phyloP scores from a whole-genome alignment of 495 filamentous ascomycete genomes.

The Podospora anserina region DNA sequence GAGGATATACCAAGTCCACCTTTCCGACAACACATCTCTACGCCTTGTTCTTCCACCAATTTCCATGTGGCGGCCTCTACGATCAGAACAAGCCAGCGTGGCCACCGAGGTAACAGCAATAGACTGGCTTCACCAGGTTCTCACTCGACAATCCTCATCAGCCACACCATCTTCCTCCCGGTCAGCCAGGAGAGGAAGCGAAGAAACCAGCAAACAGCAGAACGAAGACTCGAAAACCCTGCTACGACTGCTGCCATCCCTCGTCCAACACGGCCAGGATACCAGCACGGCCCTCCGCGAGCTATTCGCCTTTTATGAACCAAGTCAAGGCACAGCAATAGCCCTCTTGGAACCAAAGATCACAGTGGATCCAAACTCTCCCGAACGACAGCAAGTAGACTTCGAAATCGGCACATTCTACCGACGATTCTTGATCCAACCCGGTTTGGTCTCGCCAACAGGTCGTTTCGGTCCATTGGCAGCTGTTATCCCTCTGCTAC shows the following conservation, averaged over 20 bases:
- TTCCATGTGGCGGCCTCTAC: conserved; percentile 37
- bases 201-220: conserved; percentile 2
- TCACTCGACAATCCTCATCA: conserved; percentile 6
- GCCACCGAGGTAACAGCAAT: conserved; percentile 35
- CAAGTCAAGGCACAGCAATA: conserved; percentile 29
- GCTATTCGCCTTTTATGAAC: conserved; percentile 34
- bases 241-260: conserved; percentile 31
- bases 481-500: conserved; percentile 28
- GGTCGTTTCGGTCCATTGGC: conserved; percentile 38
- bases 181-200: conserved; percentile 8
- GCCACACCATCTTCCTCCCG: neutral
- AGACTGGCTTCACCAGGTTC: conserved; percentile 28
- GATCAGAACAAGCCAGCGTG: conserved; percentile 38
- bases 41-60: conserved; percentile 38
- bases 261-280: conserved; percentile 31
- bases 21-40: conserved; percentile 35
- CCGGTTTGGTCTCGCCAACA: conserved; percentile 36
- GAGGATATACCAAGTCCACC: conserved; percentile 34
- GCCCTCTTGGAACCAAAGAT: conserved; percentile 25
- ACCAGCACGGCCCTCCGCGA: conserved; percentile 22
- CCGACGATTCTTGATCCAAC: conserved; percentile 25
- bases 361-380: neutral
- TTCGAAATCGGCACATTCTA: conserved; percentile 36
- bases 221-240: neutral
- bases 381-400: conserved; percentile 26